Evolutionary conservation across 257 asterid genomes (phyloP), one percentile per base, ranked within the genome.

Genomic region (Linaria vulgaris): DNA sequence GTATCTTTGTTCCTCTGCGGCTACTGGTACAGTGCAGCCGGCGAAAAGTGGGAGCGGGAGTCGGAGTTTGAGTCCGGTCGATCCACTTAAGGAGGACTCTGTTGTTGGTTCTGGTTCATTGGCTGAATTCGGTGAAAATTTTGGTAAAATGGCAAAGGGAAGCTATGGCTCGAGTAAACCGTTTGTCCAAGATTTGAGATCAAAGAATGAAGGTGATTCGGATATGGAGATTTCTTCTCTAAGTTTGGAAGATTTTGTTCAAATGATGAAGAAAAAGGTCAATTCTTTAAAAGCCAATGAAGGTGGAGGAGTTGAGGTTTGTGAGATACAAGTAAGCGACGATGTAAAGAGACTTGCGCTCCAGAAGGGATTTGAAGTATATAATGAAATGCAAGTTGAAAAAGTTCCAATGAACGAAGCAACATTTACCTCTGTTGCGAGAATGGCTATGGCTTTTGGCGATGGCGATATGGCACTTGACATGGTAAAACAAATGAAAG

Each of bases 1-100:
- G 39, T 90, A 90, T 75, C 96, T 90, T 64, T 90, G 96, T 80
- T 82, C 97, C 21, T 85, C 96, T 69, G 95, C 97, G 7, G 95
- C 96, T 56, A 78, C 87, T 61, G 96, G 96, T 38, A 43, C 81
- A 54, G 84, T 90, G 48, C 95, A 81, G 78, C 91, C 97, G 0
- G 97, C 95, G 0, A 87, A 87, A 65, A 90, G 97, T 48, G 95
- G 97, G 64, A 83, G 78, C 27, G 72, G 70, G 2, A 53, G 38
- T 56, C 82, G 94, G 72, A 79, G 69, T 64, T 66, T 76, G 81
- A 81, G 72, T 69, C 65, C 62, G 16, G 64, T 64, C 4, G 78
- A 76, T n/a, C 38, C 59, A n/a, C 44, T 77, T 3, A 64, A 70
- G 45, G 84, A 66, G 39, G 44, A 54, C 34, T 50, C 77, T 6